Percentiles rank a stretch among this genome's conserved stretches.
Conservation (phyloP, 495 filamentous ascomycete genomes). For the Penicillium samsonianum region DNA sequence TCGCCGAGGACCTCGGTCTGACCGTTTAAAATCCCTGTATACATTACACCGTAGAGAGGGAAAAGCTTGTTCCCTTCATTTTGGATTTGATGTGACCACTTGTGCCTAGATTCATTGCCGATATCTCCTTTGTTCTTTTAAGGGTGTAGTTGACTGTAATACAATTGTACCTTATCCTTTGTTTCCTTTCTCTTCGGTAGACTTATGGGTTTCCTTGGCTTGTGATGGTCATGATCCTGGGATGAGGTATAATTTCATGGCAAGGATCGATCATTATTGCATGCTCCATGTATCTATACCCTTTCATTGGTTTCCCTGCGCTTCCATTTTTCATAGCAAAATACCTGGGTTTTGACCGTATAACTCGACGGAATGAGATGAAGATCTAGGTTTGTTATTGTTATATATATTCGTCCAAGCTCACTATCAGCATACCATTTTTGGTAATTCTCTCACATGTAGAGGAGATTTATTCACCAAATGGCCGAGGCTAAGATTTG, state of each 20-base stretch:
- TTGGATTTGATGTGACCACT: slow-evolving; percentile 38
- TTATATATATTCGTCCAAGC: too few species aligned
- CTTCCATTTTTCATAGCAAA: too few species aligned
- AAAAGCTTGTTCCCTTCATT: slow-evolving; percentile 36
- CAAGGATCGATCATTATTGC: neutral
- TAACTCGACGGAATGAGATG: too few species aligned
- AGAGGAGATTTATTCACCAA: too few species aligned
- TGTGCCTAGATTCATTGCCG: slow-evolving; percentile 46
- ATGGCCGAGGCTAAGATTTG: too few species aligned
- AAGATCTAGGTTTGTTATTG: too few species aligned
- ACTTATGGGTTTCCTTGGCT: neutral
- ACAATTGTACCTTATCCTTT: slow-evolving; percentile 48
- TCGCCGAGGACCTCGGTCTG: slow-evolving; percentile 89
- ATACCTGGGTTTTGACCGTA: too few species aligned
- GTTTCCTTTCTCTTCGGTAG: neutral
- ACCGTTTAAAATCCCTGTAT: slow-evolving; percentile 70
- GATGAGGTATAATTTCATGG: neutral
- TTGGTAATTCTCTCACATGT: too few species aligned
- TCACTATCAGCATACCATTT: too few species aligned
- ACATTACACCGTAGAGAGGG: slow-evolving; percentile 48
- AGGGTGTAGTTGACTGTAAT: slow-evolving; percentile 53
- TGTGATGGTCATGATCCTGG: neutral
- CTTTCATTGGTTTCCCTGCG: neutral
- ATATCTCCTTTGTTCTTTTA: slow-evolving; percentile 44
- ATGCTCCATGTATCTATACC: neutral